Base-by-base conservation (phyloP, 176 grass and related monocot genomes). In the Aegilops speltoides region DNA sequence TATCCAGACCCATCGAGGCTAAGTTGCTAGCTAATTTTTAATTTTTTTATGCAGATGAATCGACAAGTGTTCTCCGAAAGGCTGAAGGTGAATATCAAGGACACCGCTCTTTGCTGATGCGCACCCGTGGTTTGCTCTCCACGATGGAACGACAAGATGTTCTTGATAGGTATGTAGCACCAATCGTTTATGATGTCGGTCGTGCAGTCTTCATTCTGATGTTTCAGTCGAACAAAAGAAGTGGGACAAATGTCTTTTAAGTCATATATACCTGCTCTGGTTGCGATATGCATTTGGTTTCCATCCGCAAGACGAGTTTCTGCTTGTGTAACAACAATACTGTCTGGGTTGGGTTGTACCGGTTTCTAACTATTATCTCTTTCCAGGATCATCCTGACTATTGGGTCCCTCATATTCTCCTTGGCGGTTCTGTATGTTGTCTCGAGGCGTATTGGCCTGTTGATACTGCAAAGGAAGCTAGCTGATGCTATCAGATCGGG, bases 81-180 rank as follows among this genome's bases (percentile, higher is more conserved):
- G 93, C 96, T 80, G 94, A 98, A 86, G 85, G 90, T 65, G 93
- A 95, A 89, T 98, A 98, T 84, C 93, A 98, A 80, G 94, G 97
- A 52, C 92, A 98, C n/a, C 86, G 73, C 33, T 93, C 97, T 88
- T 94, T 98, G 73, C 85, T 96, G 66, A 89, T 84, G 89, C 92
- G 82, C 16, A 93, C 94, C 17, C 84, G 92, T 50, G 89, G 84
- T 68, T 91, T 96, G 82, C 92, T 96, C 46, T 98, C 97, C 48
- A 90, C 85, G 6, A 96, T 98, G 97, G 87, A 88, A 83, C 43
- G 85, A 12, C 97, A 94, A 79, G 97, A 94, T 91, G 89, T 98
- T 86, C 87, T 98, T 93, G 92, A 98, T 84, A 92, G 94, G 94
- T 96, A 78, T 13, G 78, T 63, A 31, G 10, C 68, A 50, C 50